Evolutionary conservation across 2,329 filamentous ascomycete genomes (phyloP).

Genomic region (Cryoendolithus antarcticus): DNA sequence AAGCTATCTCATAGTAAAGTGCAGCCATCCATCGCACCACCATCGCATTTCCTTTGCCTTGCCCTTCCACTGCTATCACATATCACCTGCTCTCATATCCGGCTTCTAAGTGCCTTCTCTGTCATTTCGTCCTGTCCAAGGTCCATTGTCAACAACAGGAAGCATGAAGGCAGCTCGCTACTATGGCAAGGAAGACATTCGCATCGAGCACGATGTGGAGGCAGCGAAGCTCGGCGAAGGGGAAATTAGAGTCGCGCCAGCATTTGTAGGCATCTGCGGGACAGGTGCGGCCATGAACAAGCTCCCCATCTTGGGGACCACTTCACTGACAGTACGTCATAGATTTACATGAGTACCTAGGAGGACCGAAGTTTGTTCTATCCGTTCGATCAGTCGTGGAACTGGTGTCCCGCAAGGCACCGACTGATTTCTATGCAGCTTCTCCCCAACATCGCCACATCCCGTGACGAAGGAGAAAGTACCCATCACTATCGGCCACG

Average conservation of each 20-base stretch:
- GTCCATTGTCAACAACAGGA: background rate
- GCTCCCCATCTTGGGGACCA: background rate
- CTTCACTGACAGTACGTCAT: slow-evolving; percentile 10
- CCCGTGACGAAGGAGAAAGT: slow-evolving; percentile 44
- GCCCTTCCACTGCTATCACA: too few species aligned
- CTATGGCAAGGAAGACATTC: slow-evolving; percentile 43
- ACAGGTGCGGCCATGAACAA: slow-evolving; percentile 16
- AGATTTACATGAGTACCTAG: slow-evolving; percentile 43
- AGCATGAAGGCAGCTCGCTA: slow-evolving; percentile 43
- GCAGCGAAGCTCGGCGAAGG: slow-evolving; percentile 31
- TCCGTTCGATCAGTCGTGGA: background rate
- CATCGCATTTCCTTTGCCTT: too few species aligned
- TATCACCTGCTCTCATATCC: too few species aligned
- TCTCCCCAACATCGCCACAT: slow-evolving; percentile 42
- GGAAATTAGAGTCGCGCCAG: slow-evolving; percentile 36
- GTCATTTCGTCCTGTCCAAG: background rate
- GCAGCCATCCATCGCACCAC: too few species aligned
- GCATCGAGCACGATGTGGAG: slow-evolving; percentile 39
- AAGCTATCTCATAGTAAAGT: too few species aligned
- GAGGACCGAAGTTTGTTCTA: slow-evolving; percentile 22
- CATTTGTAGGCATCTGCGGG: slow-evolving; percentile 43
- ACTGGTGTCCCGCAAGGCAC: background rate
- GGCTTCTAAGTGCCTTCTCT: background rate
- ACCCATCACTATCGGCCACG: slow-evolving; percentile 51
- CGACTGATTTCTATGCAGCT: slow-evolving; percentile 20